Evolutionary conservation across 257 asterid species (phyloP).

Genomic region (Prunella vulgaris): DNA sequence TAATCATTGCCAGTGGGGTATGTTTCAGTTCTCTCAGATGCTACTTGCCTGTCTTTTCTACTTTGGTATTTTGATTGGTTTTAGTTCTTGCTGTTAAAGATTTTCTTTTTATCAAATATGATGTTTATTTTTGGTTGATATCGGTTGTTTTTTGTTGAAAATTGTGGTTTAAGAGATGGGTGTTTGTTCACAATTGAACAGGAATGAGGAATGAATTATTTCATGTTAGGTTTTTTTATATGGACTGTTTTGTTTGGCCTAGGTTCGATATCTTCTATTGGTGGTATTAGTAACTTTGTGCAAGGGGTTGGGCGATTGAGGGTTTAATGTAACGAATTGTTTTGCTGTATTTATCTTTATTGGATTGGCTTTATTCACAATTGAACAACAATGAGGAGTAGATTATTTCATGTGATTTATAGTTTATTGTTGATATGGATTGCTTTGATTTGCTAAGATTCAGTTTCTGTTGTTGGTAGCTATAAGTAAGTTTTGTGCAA

Average conservation of each 20-base stretch:
- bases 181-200: not conserved
- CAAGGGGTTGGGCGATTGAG: not conserved
- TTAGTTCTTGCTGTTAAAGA: conserved; percentile 3
- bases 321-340: not conserved
- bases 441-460: not conserved
- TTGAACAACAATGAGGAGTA: not conserved
- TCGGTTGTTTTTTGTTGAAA: not conserved
- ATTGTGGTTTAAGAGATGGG: conserved; percentile 1
- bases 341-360: not conserved
- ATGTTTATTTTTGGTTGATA: not conserved
- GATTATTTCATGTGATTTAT: conserved; percentile 4
- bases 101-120: not conserved
- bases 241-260: not conserved
- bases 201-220: not conserved
- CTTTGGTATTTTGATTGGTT: not conserved
- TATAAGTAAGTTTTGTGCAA: not conserved
- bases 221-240: not conserved
- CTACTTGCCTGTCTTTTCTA: not conserved
- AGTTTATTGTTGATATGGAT: not conserved
- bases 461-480: not conserved
- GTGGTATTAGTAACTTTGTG: not conserved
- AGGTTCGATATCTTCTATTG: not conserved
- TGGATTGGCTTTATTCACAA: not conserved
- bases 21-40: conserved; percentile 16
- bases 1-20: conserved; percentile 84